Evolutionary conservation across 2,329 filamentous ascomycete species (phyloP).

Genomic region (Purpureocillium takamizusanense): DNA sequence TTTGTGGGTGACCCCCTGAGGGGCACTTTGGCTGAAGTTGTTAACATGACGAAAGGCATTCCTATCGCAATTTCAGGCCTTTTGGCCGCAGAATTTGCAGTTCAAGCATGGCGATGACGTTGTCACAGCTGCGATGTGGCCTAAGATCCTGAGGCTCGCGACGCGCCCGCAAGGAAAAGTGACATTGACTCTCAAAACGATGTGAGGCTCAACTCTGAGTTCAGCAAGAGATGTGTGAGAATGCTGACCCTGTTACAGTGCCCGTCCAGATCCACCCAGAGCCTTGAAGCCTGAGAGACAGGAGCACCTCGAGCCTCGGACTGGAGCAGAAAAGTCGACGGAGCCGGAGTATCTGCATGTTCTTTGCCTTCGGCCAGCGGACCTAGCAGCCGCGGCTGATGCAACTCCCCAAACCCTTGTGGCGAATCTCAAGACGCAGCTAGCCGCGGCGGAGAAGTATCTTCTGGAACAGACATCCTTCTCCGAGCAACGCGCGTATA

Average conservation of each 20-base stretch:
- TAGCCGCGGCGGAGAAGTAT: slow-evolving; percentile 17
- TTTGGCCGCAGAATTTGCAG: slow-evolving; percentile 29
- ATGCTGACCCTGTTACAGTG: too few relatives aligned
- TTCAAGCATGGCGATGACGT: slow-evolving; percentile 23
- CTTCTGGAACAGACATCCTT: slow-evolving; percentile 15
- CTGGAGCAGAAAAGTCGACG: neutral
- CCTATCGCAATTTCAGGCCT: slow-evolving; percentile 29
- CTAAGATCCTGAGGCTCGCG: slow-evolving; percentile 18
- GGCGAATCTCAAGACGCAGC: slow-evolving; percentile 11
- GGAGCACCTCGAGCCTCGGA: neutral
- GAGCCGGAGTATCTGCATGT: slow-evolving; percentile 10
- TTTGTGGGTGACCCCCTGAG: slow-evolving; percentile 24
- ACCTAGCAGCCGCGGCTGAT: slow-evolving; percentile 1
- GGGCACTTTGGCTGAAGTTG: neutral
- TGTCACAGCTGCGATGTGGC: slow-evolving; percentile 18
- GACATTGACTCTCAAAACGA: slow-evolving; percentile 14
- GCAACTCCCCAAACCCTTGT: neutral
- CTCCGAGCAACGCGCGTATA: slow-evolving; percentile 18
- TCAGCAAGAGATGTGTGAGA: too few relatives aligned
- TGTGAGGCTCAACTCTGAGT: slow-evolving; percentile 7
- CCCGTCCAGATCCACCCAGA: neutral
- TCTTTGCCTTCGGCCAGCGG: slow-evolving; percentile 10
- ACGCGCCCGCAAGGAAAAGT: slow-evolving; percentile 11
- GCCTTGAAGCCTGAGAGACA: slow-evolving; percentile 1
- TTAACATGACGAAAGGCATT: slow-evolving; percentile 23